Conservation (phyloP, 1,284 basidiomycete species). For the Stereum hirsutum region DNA sequence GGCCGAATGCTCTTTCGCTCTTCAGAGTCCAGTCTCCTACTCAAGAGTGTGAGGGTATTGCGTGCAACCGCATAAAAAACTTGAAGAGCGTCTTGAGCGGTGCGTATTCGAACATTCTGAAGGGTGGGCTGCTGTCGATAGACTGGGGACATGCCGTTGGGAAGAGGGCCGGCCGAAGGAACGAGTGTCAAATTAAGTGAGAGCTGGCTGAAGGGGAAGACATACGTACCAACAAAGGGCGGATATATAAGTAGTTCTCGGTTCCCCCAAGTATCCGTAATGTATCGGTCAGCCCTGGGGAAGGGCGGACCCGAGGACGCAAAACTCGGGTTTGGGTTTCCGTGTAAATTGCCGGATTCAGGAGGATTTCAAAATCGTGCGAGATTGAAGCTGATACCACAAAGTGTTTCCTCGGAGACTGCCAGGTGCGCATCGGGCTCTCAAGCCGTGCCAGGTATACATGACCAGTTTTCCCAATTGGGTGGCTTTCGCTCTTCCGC, state of each 20-base stretch:
- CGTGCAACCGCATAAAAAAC: slow-evolving; percentile 70
- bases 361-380: slow-evolving; percentile 12
- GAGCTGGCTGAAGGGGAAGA: slow-evolving; percentile 6
- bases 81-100: slow-evolving; percentile 67
- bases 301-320: slow-evolving; percentile 13
- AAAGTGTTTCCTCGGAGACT: too few relatives aligned
- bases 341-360: slow-evolving; percentile 11
- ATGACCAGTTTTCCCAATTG: too few relatives aligned
- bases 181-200: too few relatives aligned
- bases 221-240: not conserved
- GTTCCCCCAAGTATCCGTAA: not conserved
- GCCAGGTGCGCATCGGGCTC: too few relatives aligned
- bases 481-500: too few relatives aligned
- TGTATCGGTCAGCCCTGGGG: slow-evolving; percentile 11
- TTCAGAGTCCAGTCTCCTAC: slow-evolving; percentile 71
- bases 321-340: slow-evolving; percentile 15
- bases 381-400: slow-evolving; percentile 8
- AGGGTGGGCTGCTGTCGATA: slow-evolving; percentile 63
- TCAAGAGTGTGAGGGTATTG: slow-evolving; percentile 61
- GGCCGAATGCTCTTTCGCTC: slow-evolving; percentile 36
- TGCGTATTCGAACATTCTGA: slow-evolving; percentile 63
- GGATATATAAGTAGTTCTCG: not conserved
- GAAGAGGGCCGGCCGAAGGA: slow-evolving; percentile 12
- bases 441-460: too few relatives aligned
- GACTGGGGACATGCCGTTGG: slow-evolving; percentile 18